Evolutionary conservation across 495 filamentous ascomycete species (phyloP), one percentile per base, ranked within the genome.

Genomic region (Rostrohypoxylon terebratum): DNA sequence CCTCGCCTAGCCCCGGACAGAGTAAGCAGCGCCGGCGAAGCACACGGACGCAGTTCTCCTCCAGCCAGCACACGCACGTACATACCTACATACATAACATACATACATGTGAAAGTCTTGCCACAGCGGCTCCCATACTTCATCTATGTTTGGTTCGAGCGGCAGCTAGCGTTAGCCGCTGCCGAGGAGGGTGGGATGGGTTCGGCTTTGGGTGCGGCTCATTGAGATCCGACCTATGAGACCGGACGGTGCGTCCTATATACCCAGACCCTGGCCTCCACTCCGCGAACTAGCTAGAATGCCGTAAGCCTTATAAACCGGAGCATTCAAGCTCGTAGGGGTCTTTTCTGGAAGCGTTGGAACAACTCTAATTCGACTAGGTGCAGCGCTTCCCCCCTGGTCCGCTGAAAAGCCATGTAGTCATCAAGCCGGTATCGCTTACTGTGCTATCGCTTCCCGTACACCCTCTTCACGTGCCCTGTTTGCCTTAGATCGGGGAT

Each of bases 161-260:
- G 23, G 66, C 42, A 68, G 65, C 70, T 68, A 72, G 70, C 36
- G 53, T 44, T 73, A 61, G 70, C 70, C 70, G 45, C 59, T 42
- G 33, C 34, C 64, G 33, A 60, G 64, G 33, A 38, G 21, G 59
- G 20, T n/a, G 59, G 13, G 33, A 59, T 42, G 16, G 16, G 20
- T 65, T 31, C 57, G 20, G 51, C 20, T 57, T 54, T 40, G n/a
- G 36, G 59, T 72, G 69, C 63, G 69, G 69, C 69, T 73, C 64
- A 18, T 44, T 55, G 3, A 40, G 51, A 10, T 11, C 7, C 28
- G 28, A 28, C 28, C 28, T n/a, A 28, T 23, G 67, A 23, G 42
- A 62, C 57, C 62, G 28, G 21, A 5, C 28, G 28, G 28, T 28
- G 28, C 28, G 28, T 28, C 28, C 28, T 28, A 28, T 28, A 28